These are phyloP conservation scores for Brettanomyces sp. DNA, from an alignment of 805 yeast species.

Conservation along the genomic window DNA sequence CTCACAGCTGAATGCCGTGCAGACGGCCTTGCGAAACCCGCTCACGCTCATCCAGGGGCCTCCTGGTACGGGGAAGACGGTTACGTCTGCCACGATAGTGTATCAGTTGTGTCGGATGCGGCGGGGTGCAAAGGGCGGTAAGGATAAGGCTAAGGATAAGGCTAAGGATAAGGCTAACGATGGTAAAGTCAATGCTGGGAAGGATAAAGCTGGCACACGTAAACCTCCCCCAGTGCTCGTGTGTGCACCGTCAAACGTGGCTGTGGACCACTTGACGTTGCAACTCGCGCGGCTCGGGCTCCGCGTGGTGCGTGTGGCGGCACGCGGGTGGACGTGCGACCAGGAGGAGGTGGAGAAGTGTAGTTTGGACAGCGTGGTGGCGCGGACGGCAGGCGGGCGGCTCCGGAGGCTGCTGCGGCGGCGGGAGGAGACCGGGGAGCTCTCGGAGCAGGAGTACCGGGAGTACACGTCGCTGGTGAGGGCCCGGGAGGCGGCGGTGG, in stretches of 20 bases:
- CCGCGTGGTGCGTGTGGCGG: constrained; percentile 68
- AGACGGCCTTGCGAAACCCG: constrained; percentile 58
- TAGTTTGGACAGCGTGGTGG: constrained; percentile 47
- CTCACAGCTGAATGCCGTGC: constrained; percentile 75
- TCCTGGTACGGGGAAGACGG: constrained; percentile 95
- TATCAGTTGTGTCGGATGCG: constrained; percentile 55
- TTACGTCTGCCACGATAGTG: constrained; percentile 81
- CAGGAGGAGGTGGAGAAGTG: constrained; percentile 52
- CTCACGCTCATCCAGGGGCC: constrained; percentile 87
- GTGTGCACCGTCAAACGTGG: constrained; percentile 94
- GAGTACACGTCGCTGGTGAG: constrained; percentile 19
- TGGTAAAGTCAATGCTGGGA: neutral
- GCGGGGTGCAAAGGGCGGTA: no score
- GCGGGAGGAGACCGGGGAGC: constrained; percentile 61
- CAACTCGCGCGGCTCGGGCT: constrained; percentile 65
- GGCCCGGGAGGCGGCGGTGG: no score
- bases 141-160: neutral
- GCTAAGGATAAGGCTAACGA: neutral
- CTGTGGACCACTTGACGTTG: constrained; percentile 81
- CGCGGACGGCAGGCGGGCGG: constrained; percentile 39
- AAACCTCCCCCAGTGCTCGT: constrained; percentile 42
- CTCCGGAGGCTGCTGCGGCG: constrained; percentile 49
- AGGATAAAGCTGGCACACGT: neutral
- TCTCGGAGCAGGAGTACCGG: constrained; percentile 44
- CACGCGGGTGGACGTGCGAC: constrained; percentile 73